Evolutionary conservation across 2,329 filamentous ascomycete species (phyloP).

Genomic region (Westerdykella aurantiaca): DNA sequence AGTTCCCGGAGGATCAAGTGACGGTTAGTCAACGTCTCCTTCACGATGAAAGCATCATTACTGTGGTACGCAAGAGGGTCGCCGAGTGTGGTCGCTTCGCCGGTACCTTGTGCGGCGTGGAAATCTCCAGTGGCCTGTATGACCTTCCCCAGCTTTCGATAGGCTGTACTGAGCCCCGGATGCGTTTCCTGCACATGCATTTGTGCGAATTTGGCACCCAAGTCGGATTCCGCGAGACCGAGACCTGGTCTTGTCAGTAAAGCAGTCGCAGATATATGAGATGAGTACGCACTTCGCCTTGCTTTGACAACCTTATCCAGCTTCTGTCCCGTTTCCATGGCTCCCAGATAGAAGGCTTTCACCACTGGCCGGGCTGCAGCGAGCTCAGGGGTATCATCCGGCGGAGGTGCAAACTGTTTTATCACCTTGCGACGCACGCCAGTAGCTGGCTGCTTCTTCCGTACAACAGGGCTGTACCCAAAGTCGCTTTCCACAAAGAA

Average conservation of each 20-base stretch:
- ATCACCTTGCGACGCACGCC: conserved; percentile 90
- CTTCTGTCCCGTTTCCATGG: conserved; percentile 97
- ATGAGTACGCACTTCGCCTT: conserved; percentile 62
- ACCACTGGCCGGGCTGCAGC: conserved; percentile 84
- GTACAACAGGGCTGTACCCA: conserved; percentile 90
- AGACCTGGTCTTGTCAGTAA: conserved; percentile 57
- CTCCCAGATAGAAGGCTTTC: conserved; percentile 90
- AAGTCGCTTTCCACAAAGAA: conserved; percentile 99
- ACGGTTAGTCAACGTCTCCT: conserved; percentile 94
- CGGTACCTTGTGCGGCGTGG: conserved; percentile 92
- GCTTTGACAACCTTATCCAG: conserved; percentile 91
- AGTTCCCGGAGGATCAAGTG: conserved; percentile 94
- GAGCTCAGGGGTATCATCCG: conserved; percentile 93
- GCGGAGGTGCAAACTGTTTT: conserved; percentile 96
- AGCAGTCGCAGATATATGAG: neutral
- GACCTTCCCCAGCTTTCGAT: conserved; percentile 89
- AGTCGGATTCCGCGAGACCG: conserved; percentile 85
- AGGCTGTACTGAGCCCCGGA: conserved; percentile 78
- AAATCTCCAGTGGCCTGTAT: conserved; percentile 92
- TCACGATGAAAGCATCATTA: conserved; percentile 93
- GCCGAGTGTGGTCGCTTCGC: conserved; percentile 88
- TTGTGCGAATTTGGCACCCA: conserved; percentile 80
- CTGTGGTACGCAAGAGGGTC: conserved; percentile 95
- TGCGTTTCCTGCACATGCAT: conserved; percentile 91
- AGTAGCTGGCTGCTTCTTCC: conserved; percentile 94